Percentiles rank a stretch among this genome's conserved stretches.
Evolutionary conservation across 1,284 basidiomycete species (phyloP).

Genomic region (Volvariella volvacea): DNA sequence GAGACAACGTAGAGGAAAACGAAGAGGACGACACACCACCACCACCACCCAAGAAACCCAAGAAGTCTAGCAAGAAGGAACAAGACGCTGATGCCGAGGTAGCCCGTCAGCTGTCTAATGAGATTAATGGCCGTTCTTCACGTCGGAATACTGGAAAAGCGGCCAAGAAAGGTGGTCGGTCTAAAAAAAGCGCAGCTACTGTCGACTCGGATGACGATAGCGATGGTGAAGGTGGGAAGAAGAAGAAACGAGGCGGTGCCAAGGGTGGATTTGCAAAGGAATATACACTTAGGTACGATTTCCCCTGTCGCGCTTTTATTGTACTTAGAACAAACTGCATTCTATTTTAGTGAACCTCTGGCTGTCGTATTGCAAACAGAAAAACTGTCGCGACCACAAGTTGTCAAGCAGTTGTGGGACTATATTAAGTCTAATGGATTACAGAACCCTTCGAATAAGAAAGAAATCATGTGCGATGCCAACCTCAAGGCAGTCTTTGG

Average conservation of each 20-base stretch:
- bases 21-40: constrained; percentile 26
- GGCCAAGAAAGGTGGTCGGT: constrained; percentile 32
- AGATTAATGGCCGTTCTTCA: constrained; percentile 62
- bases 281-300: constrained; percentile 60
- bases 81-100: constrained; percentile 53
- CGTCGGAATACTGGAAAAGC: constrained; percentile 32
- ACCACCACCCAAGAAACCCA: constrained; percentile 36
- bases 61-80: constrained; percentile 32
- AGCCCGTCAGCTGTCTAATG: constrained; percentile 63
- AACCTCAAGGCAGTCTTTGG: constrained; percentile 65
- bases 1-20: constrained; percentile 26
- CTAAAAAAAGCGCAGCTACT: constrained; percentile 47
- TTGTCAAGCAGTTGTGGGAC: constrained; percentile 82
- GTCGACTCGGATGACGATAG: constrained; percentile 53
- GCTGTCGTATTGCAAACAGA: constrained; percentile 50
- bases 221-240: constrained; percentile 30
- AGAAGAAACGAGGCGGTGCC: constrained; percentile 34
- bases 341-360: constrained; percentile 48
- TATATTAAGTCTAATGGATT: constrained; percentile 76
- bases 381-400: constrained; percentile 77
- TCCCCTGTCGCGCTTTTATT: not conserved
- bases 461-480: constrained; percentile 77
- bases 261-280: constrained; percentile 75
- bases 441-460: constrained; percentile 76
- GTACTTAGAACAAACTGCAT: not conserved